Base-by-base conservation (phyloP, 1,139 yeast genomes). In the Yamadazyma atlantica region DNA sequence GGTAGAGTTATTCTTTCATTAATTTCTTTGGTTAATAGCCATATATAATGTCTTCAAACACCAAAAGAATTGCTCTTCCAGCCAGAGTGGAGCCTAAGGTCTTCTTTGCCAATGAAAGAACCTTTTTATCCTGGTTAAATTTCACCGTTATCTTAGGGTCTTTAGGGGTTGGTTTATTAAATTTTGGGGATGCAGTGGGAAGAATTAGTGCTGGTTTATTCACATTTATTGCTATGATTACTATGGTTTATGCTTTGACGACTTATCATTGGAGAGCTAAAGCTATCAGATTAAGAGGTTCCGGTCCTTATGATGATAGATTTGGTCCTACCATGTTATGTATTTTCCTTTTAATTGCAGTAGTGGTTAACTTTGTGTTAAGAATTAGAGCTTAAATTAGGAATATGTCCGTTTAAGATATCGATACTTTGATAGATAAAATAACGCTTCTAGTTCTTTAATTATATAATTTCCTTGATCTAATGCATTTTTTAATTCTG, bases 251-350 rank as follows among this genome's bases (percentile, higher is more conserved):
- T 57, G 98, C 99, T 4, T 76, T 92, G 46, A 76, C 88, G 35
- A 94, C 97, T 16, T 92, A 94, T 63, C 99, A 92, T 65, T 94
- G 98, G 98, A 87, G 99, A 72, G 98, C 98, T 3, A 88, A 90
- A 59, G 98, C 98, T 44, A 92, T 92, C 54, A 82, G 99, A 64
- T 78, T 92, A 66, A 83, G 97, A 64, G 98, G 98, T 25, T 78
- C 95, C 10, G 98, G 98, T 35, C 98, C 98, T 22, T 92, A 92
- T 60, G 99, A 92, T 58, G 99, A 92, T 64, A 80, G 98, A 58
- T 85, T 92, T 53, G 99, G 99, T 29, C 98, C 99, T 36, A 94
- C 99, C n/a, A 84, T 92, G 88, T 78, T 92, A 54, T 92, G 98
- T 66, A 75, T 90, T 70, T 92, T 92, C 70, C 75, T 92, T 59